phyloP scores from a whole-genome alignment of 768 basidiomycete species.

The Porphyrellus cyaneotinctus region DNA sequence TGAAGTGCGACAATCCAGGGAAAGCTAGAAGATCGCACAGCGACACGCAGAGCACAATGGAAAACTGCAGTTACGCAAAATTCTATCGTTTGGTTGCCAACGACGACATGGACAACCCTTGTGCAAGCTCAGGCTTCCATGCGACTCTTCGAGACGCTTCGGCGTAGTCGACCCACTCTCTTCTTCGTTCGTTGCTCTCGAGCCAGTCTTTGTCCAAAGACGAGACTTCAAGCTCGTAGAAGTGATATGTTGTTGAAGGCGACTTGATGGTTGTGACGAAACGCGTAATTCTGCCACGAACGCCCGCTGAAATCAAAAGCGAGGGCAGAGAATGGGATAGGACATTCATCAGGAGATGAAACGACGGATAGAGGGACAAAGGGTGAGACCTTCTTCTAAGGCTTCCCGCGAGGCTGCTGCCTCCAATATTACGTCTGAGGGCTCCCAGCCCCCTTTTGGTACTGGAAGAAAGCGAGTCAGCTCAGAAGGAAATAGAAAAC shows the following conservation, averaged over 20 bases:
- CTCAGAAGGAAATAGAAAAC: neutral
- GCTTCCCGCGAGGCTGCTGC: constrained; percentile 89
- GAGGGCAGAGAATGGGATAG: constrained; percentile 36
- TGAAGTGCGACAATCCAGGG: constrained; percentile 8
- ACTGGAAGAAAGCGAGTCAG: constrained; percentile 42
- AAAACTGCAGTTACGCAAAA: constrained; percentile 2
- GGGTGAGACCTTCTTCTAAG: constrained; percentile 93
- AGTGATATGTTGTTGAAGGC: constrained; percentile 80
- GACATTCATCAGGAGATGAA: constrained; percentile 64
- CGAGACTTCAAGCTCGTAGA: constrained; percentile 83
- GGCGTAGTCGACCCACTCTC: constrained; percentile 87
- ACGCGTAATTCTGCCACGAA: constrained; percentile 81
- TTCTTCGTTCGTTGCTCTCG: constrained; percentile 70
- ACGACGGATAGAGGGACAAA: constrained; percentile 72
- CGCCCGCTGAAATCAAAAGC: constrained; percentile 59
- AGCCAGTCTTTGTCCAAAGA: constrained; percentile 77
- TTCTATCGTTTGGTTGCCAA: constrained; percentile 55
- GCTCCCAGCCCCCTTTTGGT: constrained; percentile 92
- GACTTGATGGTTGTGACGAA: constrained; percentile 80
- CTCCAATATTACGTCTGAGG: constrained; percentile 75
- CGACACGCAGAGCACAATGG: constrained; percentile 5
- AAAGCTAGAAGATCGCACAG: constrained; percentile 12
- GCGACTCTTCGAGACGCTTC: constrained; percentile 71
- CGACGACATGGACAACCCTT: constrained; percentile 69
- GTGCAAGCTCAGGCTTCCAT: constrained; percentile 84